Evolutionary conservation across 768 basidiomycete species (phyloP), one percentile per base, ranked within the genome.

Genomic region (Lactarius vividus): DNA sequence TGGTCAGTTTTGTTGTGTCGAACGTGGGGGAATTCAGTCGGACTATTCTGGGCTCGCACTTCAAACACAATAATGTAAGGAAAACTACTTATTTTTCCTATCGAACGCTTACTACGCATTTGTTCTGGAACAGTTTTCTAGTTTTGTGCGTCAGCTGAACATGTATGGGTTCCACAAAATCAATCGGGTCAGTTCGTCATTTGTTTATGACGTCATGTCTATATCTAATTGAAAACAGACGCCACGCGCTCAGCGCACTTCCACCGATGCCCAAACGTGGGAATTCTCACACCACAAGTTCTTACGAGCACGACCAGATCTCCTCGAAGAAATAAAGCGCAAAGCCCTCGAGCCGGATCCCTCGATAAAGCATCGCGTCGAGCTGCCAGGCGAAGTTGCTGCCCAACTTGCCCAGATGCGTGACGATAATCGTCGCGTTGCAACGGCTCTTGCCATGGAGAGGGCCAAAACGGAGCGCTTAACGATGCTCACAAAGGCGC

Each of bases 101-200:
- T 28, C n/a, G 49, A 52, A 52, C 49, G 49, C 49, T 52, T 52
- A 52, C 49, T 52, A 40, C 16, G 40, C 40, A 40, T 40, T 40
- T n/a, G 7, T 26, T 33, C 49, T 52, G 23, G 23, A 28, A 10
- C 73, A 96, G 88, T 96, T 97, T 75, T 93, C 92, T 15, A 92
- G 91, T 73, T 96, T 97, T 75, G 93, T 96, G 61, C 87, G 95
- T 70, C 94, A 96, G 74, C 83, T 96, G 69, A 96, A 96, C 82
- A 96, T 96, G 92, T 96, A 95, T 73, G 94, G 93, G 31, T 96
- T 96, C 77, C 92, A 94, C 79, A 96, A 96, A 79, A 92, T 92
- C 77, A 94, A 94, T 75, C 83, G 92, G 77, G 89, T 91, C 64
- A 67, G 84, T 80, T 2, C 9, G 7, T 40, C 10, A 16, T 55